Conservation (phyloP, 1,284 basidiomycete species). For the Ganoderma multipileum region DNA sequence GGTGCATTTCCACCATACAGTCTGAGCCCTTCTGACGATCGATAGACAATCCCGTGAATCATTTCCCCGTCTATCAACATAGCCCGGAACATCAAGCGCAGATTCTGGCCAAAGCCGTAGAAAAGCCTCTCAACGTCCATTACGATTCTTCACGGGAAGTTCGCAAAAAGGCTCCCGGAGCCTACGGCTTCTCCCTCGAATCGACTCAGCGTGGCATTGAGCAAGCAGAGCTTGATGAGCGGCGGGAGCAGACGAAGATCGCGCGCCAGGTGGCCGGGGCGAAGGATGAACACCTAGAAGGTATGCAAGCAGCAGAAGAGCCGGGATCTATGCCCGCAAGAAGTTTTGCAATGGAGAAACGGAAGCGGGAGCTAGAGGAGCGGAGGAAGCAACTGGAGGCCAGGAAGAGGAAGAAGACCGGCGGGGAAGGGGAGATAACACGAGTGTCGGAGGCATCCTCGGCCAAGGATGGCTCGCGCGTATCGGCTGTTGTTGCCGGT, state of each 20-base stretch:
- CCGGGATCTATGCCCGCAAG: conserved; percentile 35
- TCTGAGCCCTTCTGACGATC: conserved; percentile 15
- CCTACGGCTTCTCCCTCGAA: conserved; percentile 87
- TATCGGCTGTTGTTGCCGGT: conserved; percentile 38
- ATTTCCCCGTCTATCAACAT: conserved; percentile 88
- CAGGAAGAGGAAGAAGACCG: conserved; percentile 73
- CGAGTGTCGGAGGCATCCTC: neutral
- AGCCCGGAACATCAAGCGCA: conserved; percentile 79
- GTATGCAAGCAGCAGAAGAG: conserved; percentile 55
- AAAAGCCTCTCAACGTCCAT: conserved; percentile 78
- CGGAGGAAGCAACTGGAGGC: conserved; percentile 79
- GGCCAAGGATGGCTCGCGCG: conserved; percentile 1
- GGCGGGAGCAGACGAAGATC: conserved; percentile 73
- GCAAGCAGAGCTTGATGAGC: conserved; percentile 73
- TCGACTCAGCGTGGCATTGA: conserved; percentile 60
- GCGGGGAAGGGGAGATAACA: conserved; percentile 21
- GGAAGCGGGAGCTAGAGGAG: conserved; percentile 82
- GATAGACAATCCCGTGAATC: conserved; percentile 76
- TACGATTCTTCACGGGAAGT: conserved; percentile 87
- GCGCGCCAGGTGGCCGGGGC: conserved; percentile 67
- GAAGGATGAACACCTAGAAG: conserved; percentile 67
- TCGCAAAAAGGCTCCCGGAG: too few species aligned
- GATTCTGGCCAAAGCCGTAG: conserved; percentile 78
- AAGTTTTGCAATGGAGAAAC: conserved; percentile 78
- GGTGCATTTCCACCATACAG: conserved; percentile 24